These are phyloP conservation scores for Skeletonema potamos DNA, from an alignment of 108 stramenopile genomes.

Conservation along the genomic window DNA sequence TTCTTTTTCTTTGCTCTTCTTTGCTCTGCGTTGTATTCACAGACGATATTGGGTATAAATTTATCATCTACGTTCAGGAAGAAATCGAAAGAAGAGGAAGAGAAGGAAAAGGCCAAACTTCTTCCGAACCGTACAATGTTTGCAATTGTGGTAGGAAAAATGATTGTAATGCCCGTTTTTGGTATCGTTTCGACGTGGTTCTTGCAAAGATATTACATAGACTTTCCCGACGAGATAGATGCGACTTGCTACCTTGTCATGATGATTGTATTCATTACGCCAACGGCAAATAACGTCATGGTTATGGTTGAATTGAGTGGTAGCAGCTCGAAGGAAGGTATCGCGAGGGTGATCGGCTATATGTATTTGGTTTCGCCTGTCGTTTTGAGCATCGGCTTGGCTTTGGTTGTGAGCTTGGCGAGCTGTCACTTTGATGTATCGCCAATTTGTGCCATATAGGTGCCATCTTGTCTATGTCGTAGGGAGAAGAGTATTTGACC, in stretches of 20 bases:
- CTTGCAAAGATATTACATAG: constrained; percentile 49
- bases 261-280: constrained; percentile 85
- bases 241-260: constrained; percentile 72
- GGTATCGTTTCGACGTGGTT: constrained; percentile 60
- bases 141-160: constrained; percentile 73
- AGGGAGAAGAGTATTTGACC: too few relatives aligned
- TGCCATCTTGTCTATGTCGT: too few relatives aligned
- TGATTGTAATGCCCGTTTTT: constrained; percentile 80
- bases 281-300: constrained; percentile 93
- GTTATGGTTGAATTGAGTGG: constrained; percentile 87
- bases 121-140: constrained; percentile 58
- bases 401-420: constrained; percentile 41
- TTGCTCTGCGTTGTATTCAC: too few relatives aligned
- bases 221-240: constrained; percentile 49
- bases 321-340: constrained; percentile 70
- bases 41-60: constrained; percentile 79
- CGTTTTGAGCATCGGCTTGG: constrained; percentile 49
- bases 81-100: constrained; percentile 19
- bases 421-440: constrained; percentile 39
- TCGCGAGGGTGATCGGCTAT: constrained; percentile 78
- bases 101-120: constrained; percentile 10
- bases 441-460: neutral
- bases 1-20: too few relatives aligned
- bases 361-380: constrained; percentile 78
- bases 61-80: constrained; percentile 59